Evolutionary conservation across 805 yeast species (phyloP), one percentile per base, ranked within the genome.

Genomic region (Starmerella sirachaensis): DNA sequence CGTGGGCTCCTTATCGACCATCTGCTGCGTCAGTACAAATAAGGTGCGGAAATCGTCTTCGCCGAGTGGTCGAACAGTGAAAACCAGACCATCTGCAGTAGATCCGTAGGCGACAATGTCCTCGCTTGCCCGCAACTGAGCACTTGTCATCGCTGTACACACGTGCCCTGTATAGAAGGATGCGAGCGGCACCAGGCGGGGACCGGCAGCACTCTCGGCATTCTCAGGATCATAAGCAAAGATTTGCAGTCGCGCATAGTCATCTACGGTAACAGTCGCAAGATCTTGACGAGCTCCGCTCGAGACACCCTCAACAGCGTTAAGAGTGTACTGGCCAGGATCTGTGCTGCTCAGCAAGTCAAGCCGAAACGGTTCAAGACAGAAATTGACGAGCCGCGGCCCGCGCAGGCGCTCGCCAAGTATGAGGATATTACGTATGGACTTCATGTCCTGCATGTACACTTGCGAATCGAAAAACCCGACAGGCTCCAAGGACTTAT

Each of bases 331-430:
- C 4, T 9, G 33, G 13, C 16, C 22, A 72, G 21, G 3, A 50
- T 76, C 65, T 55, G 86, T 94, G 53, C 78, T 81, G 7, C 93
- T 86, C 35, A 91, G 57, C 40, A 70, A 58, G 13, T 84, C 65
- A 76, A 88, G 75, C 46, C 95, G 64, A 56, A 82, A 86, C 1
- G 99, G 99, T 51, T 88, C 95, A 2, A 93, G 88, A 56, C 85
- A 94, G 60, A 85, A 86, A 1, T 96, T 96, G 20, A 77, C 75
- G 40, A 91, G 65, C 64, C 85, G 75, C 4, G 83, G 65, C 48
- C 85, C 73, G 49, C 81, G 78, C 58, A 75, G 66, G 0, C 82
- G 64, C 57, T 91, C 98, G 14, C 93, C 93, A 13, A 85, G 59
- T 2, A 85, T 51, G n/a, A 88, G 55, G 50, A 88, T 61, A 55